A percentile compares a stretch with the other conserved stretches of the same genome.
phyloP scores from a whole-genome alignment of 305 asterid genomes.

The Fraxinus latifolia region DNA sequence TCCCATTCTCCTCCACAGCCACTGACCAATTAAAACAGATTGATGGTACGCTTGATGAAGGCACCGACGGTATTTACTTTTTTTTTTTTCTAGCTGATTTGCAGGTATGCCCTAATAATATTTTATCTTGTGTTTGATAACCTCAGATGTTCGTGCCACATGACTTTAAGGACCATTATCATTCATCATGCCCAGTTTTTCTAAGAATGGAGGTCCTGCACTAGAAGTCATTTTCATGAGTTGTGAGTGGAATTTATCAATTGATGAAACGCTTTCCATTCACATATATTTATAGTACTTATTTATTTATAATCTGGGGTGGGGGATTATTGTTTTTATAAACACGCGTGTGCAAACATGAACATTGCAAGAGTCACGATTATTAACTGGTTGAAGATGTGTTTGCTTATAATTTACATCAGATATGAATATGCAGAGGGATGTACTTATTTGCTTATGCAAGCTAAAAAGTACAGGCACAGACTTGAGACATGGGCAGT shows the following conservation, averaged over 20 bases:
- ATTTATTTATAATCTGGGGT: not conserved
- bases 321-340: not conserved
- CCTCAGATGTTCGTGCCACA: not conserved
- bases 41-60: not conserved
- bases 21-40: not conserved
- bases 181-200: not conserved
- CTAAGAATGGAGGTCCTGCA: not conserved
- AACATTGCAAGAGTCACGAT: not conserved
- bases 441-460: not conserved
- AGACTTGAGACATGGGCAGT: not conserved
- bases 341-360: not conserved
- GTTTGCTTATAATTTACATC: not conserved
- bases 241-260: not conserved
- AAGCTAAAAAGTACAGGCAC: not conserved
- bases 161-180: not conserved
- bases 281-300: no score
- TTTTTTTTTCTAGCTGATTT: not conserved
- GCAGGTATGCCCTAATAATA: not conserved
- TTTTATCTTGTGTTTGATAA: not conserved
- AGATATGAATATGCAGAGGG: not conserved
- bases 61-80: not conserved
- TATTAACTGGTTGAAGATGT: not conserved
- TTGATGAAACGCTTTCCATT: not conserved
- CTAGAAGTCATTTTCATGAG: not conserved
- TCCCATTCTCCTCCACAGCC: not conserved